Base-by-base conservation (phyloP, 73 alveolate species). In the Paraurostyla sp. region DNA sequence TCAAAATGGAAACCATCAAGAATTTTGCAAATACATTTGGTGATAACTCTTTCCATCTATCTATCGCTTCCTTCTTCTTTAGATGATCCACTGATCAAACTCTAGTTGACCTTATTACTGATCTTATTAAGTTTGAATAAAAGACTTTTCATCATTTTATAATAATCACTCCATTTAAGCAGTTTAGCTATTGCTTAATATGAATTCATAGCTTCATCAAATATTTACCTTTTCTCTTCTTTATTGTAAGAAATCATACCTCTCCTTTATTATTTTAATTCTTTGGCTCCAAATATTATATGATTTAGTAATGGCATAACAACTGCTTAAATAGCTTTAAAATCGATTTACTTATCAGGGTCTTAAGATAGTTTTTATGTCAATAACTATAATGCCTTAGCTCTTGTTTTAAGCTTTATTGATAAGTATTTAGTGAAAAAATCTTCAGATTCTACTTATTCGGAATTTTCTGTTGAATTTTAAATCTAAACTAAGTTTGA, bases 21-120 rank as follows among this genome's bases (percentile, higher is more conserved):
- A 7, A 87, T 80, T 42, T 58, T 32, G 84, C 93, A 87, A 13
- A 87, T 49, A 73, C 85, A 58, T 46, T 87, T 87, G 30, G 80
- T 75, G 56, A 87, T 60, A 16, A 49, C 27, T 54, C 73, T 87
- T 43, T 73, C 83, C n/a, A 18, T 33, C 20, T 49, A 27, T 32
- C 33, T 58, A 3, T 57, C 58, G 11, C 83, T 63, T 33, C 59
- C 65, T 33, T 71, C 91, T 6, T 51, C 68, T 58, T 81, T 81
- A 35, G 35, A 38, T 25, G 60, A 30, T 38, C 82, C 68, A 73
- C 87, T 73, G n/a, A 73, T 2, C 25, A 1, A 3, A 73, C 46
- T 50, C 15, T 43, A 45, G 36, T 38, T 27, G 9, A 45, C n/a
- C 33, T 45, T 48, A 30, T 45, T 73, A 20, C 27, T 6, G 1